Conservation (phyloP, 208 protist species). For the Leishmania turanica region DNA sequence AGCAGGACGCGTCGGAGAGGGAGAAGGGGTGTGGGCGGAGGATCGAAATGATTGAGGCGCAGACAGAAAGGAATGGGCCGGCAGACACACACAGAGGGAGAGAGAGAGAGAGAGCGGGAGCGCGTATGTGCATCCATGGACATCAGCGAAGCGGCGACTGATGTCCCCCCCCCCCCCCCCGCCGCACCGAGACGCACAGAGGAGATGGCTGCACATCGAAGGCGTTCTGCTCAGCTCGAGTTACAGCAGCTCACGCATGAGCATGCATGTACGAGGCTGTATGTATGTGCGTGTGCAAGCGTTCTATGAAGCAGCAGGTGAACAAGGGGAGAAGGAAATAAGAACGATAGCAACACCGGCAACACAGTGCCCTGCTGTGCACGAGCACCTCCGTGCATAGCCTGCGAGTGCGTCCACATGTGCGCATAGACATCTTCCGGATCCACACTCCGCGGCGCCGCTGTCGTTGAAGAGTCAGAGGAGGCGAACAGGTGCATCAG, state of each 20-base stretch:
- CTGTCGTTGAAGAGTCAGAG: too few species aligned
- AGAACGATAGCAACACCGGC: neutral
- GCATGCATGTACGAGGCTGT: neutral
- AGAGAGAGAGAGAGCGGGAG: neutral
- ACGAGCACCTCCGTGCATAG: neutral
- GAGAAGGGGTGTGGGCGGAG: neutral
- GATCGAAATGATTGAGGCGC: neutral
- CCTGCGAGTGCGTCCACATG: neutral
- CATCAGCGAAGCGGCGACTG: neutral
- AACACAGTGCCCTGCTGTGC: neutral
- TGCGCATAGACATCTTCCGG: constrained; percentile 1
- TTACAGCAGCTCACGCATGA: neutral
- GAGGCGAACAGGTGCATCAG: neutral
- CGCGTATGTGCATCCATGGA: neutral
- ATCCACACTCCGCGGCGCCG: neutral
- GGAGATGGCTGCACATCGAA: neutral
- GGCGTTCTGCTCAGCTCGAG: neutral
- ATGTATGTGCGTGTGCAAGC: neutral
- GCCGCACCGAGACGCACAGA: neutral
- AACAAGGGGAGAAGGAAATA: neutral
- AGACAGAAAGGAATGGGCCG: neutral
- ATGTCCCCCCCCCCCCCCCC: neutral
- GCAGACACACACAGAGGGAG: too few species aligned
- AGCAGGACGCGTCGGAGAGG: neutral
- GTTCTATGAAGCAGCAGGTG: neutral